These are phyloP conservation scores for Amesomyces nigricolor DNA, from an alignment of 2,329 filamentous ascomycete genomes.

Conservation along the genomic window DNA sequence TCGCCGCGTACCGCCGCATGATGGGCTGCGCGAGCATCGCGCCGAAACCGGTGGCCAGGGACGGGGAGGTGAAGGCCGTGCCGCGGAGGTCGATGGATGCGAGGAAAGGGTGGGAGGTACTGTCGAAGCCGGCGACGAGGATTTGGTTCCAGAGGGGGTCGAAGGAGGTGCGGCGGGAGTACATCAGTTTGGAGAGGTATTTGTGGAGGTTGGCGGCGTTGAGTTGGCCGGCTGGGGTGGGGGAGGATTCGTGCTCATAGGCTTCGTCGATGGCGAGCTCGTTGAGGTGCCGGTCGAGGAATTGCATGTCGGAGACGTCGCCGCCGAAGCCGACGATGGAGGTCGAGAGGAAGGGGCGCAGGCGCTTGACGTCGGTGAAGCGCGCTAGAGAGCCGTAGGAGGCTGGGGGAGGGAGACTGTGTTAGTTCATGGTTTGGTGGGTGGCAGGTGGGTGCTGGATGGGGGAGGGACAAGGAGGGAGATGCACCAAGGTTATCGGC, in stretches of 20 bases:
- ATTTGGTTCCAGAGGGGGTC: constrained; percentile 97
- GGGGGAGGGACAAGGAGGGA: not conserved
- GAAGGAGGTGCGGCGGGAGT: constrained; percentile 90
- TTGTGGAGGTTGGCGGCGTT: constrained; percentile 93
- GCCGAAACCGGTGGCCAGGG: constrained; percentile 89
- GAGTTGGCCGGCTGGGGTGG: constrained; percentile 49
- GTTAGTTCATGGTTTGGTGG: not conserved
- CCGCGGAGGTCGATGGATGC: constrained; percentile 88
- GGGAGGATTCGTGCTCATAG: constrained; percentile 53
- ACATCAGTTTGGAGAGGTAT: constrained; percentile 93
- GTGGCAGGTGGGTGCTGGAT: not conserved
- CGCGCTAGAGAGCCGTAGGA: constrained; percentile 96
- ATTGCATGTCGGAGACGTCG: constrained; percentile 99
- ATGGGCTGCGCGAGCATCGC: constrained; percentile 90
- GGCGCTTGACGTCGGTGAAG: constrained; percentile 94
- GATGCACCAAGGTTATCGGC: constrained; percentile 86
- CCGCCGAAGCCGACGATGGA: constrained; percentile 90
- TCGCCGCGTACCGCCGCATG: constrained; percentile 74
- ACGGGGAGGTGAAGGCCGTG: constrained; percentile 82
- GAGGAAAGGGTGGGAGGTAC: constrained; percentile 75
- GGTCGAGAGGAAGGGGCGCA: constrained; percentile 78
- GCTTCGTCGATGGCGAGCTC: constrained; percentile 84
- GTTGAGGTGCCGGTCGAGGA: constrained; percentile 84
- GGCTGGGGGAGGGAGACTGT: constrained; percentile 47
- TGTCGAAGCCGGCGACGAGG: constrained; percentile 83